A percentile compares a stretch with the other conserved stretches of the same genome.
Evolutionary conservation across 306 rosid genomes (phyloP).

Genomic region (Trifolium subterraneum): DNA sequence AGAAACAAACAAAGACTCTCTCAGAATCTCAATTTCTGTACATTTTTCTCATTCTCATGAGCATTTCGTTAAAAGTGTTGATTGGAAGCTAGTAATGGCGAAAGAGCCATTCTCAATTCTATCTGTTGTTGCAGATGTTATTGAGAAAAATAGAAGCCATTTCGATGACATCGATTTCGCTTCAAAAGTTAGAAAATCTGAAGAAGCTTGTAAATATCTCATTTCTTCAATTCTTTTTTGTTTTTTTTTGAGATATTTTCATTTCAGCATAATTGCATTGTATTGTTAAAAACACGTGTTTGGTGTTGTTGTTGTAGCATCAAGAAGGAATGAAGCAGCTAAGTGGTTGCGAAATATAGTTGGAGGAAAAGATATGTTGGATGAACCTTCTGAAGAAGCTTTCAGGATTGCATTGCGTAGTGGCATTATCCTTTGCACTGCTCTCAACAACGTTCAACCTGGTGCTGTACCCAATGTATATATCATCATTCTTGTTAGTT

Average conservation of each 20-base stretch:
- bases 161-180: constrained; percentile 53
- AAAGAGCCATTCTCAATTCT: constrained; percentile 65
- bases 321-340: constrained; percentile 88
- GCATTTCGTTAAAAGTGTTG: not conserved
- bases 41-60: constrained; percentile 39
- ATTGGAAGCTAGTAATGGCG: constrained; percentile 50
- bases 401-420: constrained; percentile 81
- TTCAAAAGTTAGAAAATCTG: constrained; percentile 59
- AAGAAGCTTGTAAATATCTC: constrained; percentile 63
- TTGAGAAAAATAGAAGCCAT: constrained; percentile 63
- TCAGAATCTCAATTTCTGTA: constrained; percentile 41
- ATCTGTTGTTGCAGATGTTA: constrained; percentile 77
- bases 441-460: constrained; percentile 79
- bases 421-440: constrained; percentile 89
- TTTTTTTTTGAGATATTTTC: not conserved
- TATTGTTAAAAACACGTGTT: not conserved
- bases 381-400: constrained; percentile 91
- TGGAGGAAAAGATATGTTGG: constrained; percentile 79
- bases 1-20: constrained; percentile 8
- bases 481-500: not conserved
- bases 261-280: not conserved
- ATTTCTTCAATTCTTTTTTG: not conserved
- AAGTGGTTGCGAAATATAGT: constrained; percentile 71
- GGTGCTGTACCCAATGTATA: constrained; percentile 80
- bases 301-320: constrained; percentile 54